A percentile compares a stretch with the other conserved stretches of the same genome.
Conservation (phyloP, 1,284 basidiomycete species). For the Sporisorium sorghi region DNA sequence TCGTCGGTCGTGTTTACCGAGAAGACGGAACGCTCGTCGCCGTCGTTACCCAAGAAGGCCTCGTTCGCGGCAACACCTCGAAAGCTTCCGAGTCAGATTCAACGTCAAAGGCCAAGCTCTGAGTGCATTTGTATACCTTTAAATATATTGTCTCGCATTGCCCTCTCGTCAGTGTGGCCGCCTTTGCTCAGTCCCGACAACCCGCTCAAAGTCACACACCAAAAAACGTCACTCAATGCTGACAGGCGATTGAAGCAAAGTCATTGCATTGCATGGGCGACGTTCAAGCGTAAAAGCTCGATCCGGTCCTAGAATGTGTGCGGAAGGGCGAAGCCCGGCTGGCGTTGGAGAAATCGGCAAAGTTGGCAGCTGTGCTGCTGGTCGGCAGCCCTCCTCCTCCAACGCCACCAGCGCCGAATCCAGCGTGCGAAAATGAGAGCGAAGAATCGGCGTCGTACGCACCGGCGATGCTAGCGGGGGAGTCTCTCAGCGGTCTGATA, state of each 20-base stretch:
- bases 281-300: constrained; percentile 21
- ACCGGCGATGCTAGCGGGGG: background rate
- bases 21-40: constrained; percentile 64
- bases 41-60: constrained; percentile 57
- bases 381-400: constrained; percentile 20
- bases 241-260: background rate
- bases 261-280: background rate
- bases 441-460: constrained; percentile 16
- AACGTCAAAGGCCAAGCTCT: constrained; percentile 30
- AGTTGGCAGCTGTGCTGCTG: constrained; percentile 38
- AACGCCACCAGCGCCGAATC: constrained; percentile 2
- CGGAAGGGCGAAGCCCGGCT: constrained; percentile 15
- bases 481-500: constrained; percentile 11
- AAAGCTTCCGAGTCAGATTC: constrained; percentile 8
- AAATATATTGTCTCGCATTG: background rate
- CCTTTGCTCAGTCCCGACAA: background rate
- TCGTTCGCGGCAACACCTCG: constrained; percentile 31
- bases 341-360: constrained; percentile 13
- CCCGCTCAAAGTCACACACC: background rate
- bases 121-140: constrained; percentile 6
- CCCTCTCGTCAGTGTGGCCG: background rate
- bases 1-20: constrained; percentile 61
- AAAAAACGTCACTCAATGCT: background rate
- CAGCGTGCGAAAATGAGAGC: constrained; percentile 14
- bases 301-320: constrained; percentile 23